Evolutionary conservation across 2,329 filamentous ascomycete genomes (phyloP), one percentile per base, ranked within the genome.

Genomic region (Lasiodiplodia hormozganensis): DNA sequence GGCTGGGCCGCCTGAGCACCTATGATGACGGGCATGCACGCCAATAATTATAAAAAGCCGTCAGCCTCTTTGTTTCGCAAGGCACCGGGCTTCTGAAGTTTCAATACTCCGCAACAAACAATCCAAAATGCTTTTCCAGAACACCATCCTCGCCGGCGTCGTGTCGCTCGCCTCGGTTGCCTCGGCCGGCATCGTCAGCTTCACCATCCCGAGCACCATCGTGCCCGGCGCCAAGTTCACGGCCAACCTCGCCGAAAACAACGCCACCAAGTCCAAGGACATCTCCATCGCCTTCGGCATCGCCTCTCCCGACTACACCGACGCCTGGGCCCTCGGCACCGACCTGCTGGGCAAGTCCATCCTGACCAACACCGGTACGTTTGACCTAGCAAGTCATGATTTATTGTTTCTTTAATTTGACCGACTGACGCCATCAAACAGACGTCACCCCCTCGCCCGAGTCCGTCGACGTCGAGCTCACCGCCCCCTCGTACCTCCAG

Each of bases 291-390:
- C 60, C 3, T 64, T 64, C 47, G 60, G 60, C n/a, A 64, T 64
- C 25, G 43, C 60, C 0, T 36, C 38, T 4, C n/a, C 31, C 18
- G 10, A 2, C n/a, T 64, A 38, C 31, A 28, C 36, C 28, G 14
- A 23, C 4, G 11, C 43, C 43, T 51, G 23, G 16, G 60, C 18
- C 18, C 28, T 64, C 18, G 60, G 60, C 60, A 51, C 43, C 28
- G 60, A 64, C 11, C 43, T 64, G 16, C 11, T 64, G 28, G 47
- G 43, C 43, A 64, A 64, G 47, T 23, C 25, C 10, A 49, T 64
- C n/a, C 47, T 64, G 28, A 64, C 43, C 43, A 64, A 64, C 60
- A 64, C 60, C 47, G 60, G 60, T 64, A 31, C 23, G 28, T 64
- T 57, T 4, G 28, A 7, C 28, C 5, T 28, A 28, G 28, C 28